Conservation (phyloP, 2,329 filamentous ascomycete species). For the Hymenoscyphus infarciens region DNA sequence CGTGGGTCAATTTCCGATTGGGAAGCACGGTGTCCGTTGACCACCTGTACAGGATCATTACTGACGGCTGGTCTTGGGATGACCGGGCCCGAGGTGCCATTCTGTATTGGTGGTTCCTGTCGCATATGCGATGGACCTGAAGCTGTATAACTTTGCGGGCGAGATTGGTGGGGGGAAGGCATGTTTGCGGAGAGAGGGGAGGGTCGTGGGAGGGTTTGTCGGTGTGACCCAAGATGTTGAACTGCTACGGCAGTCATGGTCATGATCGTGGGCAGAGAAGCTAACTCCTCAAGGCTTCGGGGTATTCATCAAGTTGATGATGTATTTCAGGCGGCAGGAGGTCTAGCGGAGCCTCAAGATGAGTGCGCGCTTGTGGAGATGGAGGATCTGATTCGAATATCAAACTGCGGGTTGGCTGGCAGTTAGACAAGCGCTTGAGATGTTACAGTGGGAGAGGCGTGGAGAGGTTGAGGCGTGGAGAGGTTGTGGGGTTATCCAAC, state of each 20-base stretch:
- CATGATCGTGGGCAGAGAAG: constrained; percentile 20
- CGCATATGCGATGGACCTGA: constrained; percentile 19
- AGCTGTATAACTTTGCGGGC: constrained; percentile 29
- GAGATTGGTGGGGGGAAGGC: constrained; percentile 28
- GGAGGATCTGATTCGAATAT: background rate
- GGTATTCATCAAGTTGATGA: constrained; percentile 22
- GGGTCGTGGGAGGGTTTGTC: constrained; percentile 31
- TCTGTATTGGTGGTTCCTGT: constrained; percentile 24
- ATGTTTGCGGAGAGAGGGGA: constrained; percentile 30
- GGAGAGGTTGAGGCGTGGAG: background rate
- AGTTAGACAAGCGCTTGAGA: background rate
- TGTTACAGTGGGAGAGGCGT: background rate
- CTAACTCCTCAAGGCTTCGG: constrained; percentile 23
- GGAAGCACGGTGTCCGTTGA: constrained; percentile 20
- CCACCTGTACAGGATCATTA: constrained; percentile 26
- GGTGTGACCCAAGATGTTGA: constrained; percentile 30
- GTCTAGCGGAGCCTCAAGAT: background rate
- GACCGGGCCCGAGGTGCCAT: constrained; percentile 23
- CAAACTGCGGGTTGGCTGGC: background rate
- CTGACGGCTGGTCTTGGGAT: constrained; percentile 26
- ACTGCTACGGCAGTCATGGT: constrained; percentile 37
- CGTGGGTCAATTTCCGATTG: constrained; percentile 13
- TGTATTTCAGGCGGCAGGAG: background rate
- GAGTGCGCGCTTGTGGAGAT: background rate
- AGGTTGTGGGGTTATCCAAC: constrained; percentile 2